Conservation (phyloP, 1,284 basidiomycete genomes). For the Pyrrhoderma lamaoense region DNA sequence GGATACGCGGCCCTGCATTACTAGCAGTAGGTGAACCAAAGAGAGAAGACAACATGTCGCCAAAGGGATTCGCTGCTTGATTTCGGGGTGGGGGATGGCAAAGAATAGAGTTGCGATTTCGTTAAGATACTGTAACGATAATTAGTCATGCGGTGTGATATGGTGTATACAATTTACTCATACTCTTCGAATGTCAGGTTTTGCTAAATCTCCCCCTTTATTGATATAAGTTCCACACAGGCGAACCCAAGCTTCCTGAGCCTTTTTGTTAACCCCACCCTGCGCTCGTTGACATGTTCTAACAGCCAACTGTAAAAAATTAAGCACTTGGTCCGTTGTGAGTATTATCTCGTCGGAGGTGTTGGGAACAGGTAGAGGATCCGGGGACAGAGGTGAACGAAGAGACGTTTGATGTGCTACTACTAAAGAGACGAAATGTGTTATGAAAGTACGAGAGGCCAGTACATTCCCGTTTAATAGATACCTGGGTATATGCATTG, state of each 20-base stretch:
- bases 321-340: slow-evolving; percentile 68
- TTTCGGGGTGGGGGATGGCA: slow-evolving; percentile 67
- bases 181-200: slow-evolving; percentile 70
- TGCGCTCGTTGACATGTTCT: slow-evolving; percentile 78
- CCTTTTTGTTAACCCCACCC: slow-evolving; percentile 61
- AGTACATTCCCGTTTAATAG: slow-evolving; percentile 84
- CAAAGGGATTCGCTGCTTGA: slow-evolving; percentile 69
- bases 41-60: slow-evolving; percentile 77
- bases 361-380: slow-evolving; percentile 33
- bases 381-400: slow-evolving; percentile 37
- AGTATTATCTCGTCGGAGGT: slow-evolving; percentile 55
- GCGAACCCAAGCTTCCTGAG: slow-evolving; percentile 76
- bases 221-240: slow-evolving; percentile 78
- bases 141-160: background rate
- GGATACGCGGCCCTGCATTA: slow-evolving; percentile 29
- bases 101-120: slow-evolving; percentile 73
- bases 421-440: slow-evolving; percentile 61
- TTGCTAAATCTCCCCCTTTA: slow-evolving; percentile 50
- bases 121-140: slow-evolving; percentile 28
- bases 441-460: slow-evolving; percentile 78
- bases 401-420: slow-evolving; percentile 31
- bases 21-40: slow-evolving; percentile 43
- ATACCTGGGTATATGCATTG: slow-evolving; percentile 41
- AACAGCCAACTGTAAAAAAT: slow-evolving; percentile 84
- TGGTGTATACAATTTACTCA: slow-evolving; percentile 23